Evolutionary conservation across 495 filamentous ascomycete species (phyloP).

Genomic region (Talaromyces liani): DNA sequence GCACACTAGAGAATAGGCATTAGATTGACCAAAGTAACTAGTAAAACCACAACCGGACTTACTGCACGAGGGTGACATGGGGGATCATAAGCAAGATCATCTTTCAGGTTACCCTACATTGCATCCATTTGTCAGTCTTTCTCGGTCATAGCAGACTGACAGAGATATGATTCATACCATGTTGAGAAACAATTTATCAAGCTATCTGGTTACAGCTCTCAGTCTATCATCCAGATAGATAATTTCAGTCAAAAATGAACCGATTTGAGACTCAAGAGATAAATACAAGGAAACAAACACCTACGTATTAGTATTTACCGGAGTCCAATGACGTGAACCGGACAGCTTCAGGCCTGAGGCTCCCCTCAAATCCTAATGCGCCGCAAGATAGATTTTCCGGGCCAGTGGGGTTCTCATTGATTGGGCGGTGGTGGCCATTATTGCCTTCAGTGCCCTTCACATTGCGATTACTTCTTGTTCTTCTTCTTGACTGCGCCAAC

Average conservation of each 20-base stretch:
- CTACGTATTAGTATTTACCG: background rate
- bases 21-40: background rate
- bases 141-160: background rate
- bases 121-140: background rate
- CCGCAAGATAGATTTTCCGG: constrained; percentile 39
- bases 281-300: background rate
- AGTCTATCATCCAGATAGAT: background rate
- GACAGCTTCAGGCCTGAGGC: constrained; percentile 4
- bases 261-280: background rate
- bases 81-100: constrained; percentile 66
- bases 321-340: constrained; percentile 3
- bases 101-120: constrained; percentile 45
- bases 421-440: constrained; percentile 18
- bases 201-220: background rate
- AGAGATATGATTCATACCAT: background rate
- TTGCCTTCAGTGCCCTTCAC: background rate
- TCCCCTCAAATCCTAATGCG: constrained; percentile 9
- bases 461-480: constrained; percentile 20
- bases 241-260: background rate
- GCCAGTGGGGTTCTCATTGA: constrained; percentile 12
- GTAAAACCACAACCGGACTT: constrained; percentile 30
- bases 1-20: constrained; percentile 54
- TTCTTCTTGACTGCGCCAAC: constrained; percentile 6
- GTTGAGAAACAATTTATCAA: background rate
- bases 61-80: constrained; percentile 87